Conservation (phyloP, 169 alveolate species). For the Eimeria falciformis region DNA sequence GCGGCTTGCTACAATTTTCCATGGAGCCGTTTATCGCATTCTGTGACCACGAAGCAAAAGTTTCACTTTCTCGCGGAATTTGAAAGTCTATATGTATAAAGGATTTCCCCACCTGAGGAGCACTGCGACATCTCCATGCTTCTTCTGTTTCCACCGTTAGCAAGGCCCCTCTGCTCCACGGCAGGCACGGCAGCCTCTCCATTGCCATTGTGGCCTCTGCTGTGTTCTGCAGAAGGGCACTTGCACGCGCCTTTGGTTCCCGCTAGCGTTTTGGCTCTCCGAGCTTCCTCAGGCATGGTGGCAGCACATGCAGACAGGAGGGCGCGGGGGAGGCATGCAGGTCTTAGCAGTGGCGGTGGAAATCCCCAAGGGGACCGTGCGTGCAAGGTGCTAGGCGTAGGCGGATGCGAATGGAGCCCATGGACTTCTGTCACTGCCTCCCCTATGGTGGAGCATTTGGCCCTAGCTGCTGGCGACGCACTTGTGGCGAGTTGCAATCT, state of each 20-base stretch:
- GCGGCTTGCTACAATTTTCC: no score
- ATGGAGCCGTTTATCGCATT: no score
- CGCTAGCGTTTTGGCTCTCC: not conserved
- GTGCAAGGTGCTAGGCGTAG: not conserved
- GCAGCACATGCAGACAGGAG: not conserved
- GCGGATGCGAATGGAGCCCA: not conserved
- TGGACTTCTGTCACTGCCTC: not conserved
- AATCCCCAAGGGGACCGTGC: not conserved
- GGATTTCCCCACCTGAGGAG: no score
- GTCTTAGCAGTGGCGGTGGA: not conserved
- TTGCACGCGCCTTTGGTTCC: no score
- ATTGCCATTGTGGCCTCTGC: no score
- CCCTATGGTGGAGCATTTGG: conserved; percentile 40
- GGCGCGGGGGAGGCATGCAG: not conserved
- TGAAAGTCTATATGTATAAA: no score
- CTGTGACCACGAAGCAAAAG: no score
- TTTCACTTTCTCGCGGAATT: no score
- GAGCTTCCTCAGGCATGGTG: not conserved
- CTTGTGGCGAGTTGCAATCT: not conserved
- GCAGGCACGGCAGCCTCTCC: conserved; percentile 16
- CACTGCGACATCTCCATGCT: no score
- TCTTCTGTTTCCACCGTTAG: not conserved
- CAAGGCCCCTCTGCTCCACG: not conserved
- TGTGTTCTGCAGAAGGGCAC: no score
- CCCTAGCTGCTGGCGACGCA: not conserved